Percentiles rank a stretch among this genome's conserved stretches.
Evolutionary conservation across 2,329 filamentous ascomycete species (phyloP).

Genomic region (Alternaria angustiovoidea): DNA sequence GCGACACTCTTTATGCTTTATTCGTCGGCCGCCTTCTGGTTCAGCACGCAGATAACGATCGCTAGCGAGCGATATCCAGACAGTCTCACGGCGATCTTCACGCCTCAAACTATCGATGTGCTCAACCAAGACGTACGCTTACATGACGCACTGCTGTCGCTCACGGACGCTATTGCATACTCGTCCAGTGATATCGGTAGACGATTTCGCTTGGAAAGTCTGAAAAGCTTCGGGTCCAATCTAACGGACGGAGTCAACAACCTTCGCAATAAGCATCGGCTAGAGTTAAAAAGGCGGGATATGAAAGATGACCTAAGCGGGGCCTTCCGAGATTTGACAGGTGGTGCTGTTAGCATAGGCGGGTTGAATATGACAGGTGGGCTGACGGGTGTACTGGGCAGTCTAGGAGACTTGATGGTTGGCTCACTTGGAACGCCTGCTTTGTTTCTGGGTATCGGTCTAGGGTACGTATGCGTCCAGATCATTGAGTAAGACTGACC

Average conservation of each 20-base stretch:
- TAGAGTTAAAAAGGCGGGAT: conserved; percentile 11
- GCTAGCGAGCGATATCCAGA: conserved; percentile 8
- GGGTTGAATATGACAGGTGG: conserved; percentile 22
- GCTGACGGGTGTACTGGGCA: conserved; percentile 20
- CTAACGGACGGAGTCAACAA: conserved; percentile 26
- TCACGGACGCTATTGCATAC: conserved; percentile 33
- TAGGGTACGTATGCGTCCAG: conserved; percentile 29
- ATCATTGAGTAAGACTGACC: conserved; percentile 11
- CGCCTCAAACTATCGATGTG: conserved; percentile 33
- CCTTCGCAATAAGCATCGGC: conserved; percentile 12
- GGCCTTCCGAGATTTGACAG: conserved; percentile 13
- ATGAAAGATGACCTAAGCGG: conserved; percentile 20
- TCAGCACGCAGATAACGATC: conserved; percentile 16
- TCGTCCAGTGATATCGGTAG: conserved; percentile 32
- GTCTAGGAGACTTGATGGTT: conserved; percentile 20
- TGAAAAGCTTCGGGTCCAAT: conserved; percentile 27
- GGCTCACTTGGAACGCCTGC: conserved; percentile 35
- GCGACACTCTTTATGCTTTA: conserved; percentile 26
- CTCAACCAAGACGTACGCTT: conserved; percentile 34
- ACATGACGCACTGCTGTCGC: conserved; percentile 30
- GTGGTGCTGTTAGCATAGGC: conserved; percentile 6
- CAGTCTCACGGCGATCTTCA: conserved; percentile 23
- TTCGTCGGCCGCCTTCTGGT: conserved; percentile 24
- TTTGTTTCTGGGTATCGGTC: conserved; percentile 40
- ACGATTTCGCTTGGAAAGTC: conserved; percentile 14